phyloP scores from a whole-genome alignment of 2,329 filamentous ascomycete species.

The Onygena corvina region DNA sequence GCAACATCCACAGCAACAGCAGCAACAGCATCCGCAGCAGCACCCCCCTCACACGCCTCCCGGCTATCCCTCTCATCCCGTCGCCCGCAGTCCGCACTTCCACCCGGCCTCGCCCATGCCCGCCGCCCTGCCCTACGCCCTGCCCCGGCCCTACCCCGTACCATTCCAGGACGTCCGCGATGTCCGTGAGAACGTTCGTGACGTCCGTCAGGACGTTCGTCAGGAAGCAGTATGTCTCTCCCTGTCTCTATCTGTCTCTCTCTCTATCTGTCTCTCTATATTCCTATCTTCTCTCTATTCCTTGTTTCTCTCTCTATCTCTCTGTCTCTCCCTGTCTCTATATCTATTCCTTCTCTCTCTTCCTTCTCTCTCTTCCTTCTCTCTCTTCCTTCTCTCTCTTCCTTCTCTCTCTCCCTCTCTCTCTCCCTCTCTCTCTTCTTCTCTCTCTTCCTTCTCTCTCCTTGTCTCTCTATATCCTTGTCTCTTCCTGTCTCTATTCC shows the following conservation, averaged over 20 bases:
- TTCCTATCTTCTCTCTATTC: too few relatives aligned
- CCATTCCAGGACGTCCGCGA: constrained; percentile 14
- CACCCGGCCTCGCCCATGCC: constrained; percentile 16
- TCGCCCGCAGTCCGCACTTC: constrained; percentile 15
- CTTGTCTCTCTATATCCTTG: constrained; percentile 23
- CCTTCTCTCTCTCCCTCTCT: not conserved
- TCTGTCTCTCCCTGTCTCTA: too few relatives aligned
- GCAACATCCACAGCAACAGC: constrained; percentile 16
- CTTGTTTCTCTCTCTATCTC: too few relatives aligned
- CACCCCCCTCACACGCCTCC: constrained; percentile 32
- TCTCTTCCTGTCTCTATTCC: not conserved
- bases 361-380: not conserved
- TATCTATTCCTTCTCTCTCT: not conserved
- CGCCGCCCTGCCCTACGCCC: constrained; percentile 28
- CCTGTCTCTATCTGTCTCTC: too few relatives aligned
- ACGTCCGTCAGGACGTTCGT: too few relatives aligned
- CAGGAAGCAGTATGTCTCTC: too few relatives aligned
- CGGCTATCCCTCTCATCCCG: constrained; percentile 18
- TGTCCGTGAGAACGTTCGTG: too few relatives aligned
- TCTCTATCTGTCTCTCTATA: too few relatives aligned
- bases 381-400: not conserved
- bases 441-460: constrained; percentile 7
- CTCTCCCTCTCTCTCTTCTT: not conserved
- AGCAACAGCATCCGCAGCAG: constrained; percentile 23
- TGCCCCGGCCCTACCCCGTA: constrained; percentile 28